Percentiles rank a stretch among this genome's conserved stretches.
Conservation (phyloP, 2,329 filamentous ascomycete species). For the Dendryphion nanum region DNA sequence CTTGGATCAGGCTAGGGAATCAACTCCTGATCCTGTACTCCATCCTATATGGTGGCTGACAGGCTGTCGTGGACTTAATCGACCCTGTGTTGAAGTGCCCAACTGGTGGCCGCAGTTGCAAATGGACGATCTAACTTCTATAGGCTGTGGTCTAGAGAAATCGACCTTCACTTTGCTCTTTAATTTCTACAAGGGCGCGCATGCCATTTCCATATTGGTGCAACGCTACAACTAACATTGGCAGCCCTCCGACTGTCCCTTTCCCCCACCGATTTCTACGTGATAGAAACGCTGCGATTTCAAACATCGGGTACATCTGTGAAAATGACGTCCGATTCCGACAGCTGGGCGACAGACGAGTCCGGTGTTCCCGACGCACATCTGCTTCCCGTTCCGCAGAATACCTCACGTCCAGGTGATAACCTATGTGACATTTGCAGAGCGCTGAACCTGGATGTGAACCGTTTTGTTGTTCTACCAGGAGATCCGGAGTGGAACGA, state of each 20-base stretch:
- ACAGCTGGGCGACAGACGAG: neutral
- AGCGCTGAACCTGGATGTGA: neutral
- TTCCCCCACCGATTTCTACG: neutral
- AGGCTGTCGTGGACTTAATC: neutral
- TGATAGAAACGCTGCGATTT: neutral
- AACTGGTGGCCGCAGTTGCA: neutral
- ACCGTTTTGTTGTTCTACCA: constrained; percentile 1
- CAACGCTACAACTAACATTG: neutral
- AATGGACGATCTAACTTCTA: neutral
- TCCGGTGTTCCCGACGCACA: neutral
- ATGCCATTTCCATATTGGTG: neutral
- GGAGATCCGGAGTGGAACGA: neutral
- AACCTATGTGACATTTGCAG: neutral
- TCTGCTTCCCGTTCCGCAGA: neutral
- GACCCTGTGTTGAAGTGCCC: neutral
- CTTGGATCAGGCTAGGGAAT: neutral
- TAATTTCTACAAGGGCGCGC: neutral
- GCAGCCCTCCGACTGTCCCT: neutral
- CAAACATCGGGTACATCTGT: neutral
- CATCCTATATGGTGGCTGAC: neutral
- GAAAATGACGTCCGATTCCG: neutral
- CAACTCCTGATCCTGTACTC: neutral
- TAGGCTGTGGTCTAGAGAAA: neutral
- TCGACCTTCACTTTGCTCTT: neutral
- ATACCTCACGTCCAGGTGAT: neutral